Evolutionary conservation across 106 monocot species (phyloP).

Genomic region (Dendrobium catenatum): DNA sequence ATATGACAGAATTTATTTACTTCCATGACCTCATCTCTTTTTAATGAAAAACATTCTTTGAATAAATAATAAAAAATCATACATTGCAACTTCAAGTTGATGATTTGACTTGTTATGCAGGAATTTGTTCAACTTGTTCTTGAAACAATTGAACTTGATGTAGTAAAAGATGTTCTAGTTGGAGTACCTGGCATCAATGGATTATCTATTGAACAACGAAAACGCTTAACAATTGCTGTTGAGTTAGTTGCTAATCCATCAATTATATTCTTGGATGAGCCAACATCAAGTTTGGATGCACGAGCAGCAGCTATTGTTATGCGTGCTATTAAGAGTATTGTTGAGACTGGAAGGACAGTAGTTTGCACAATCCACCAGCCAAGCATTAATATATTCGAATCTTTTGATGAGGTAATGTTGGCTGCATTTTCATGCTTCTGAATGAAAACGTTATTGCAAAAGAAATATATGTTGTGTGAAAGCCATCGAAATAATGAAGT

Average conservation of each 20-base stretch:
- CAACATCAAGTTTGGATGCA: slow-evolving; percentile 24
- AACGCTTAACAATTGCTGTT: slow-evolving; percentile 21
- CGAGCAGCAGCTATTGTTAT: slow-evolving; percentile 26
- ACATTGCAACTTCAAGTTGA: neutral
- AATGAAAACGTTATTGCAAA: slow-evolving; percentile 3
- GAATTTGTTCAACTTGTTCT: slow-evolving; percentile 38
- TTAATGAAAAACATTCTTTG: neutral
- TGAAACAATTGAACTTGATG: slow-evolving; percentile 34
- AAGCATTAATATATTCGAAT: slow-evolving; percentile 26
- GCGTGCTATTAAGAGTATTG: slow-evolving; percentile 15
- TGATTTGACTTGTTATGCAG: slow-evolving; percentile 7
- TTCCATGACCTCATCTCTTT: neutral
- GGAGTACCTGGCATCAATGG: slow-evolving; percentile 37
- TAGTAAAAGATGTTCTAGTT: slow-evolving; percentile 35
- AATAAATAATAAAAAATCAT: neutral
- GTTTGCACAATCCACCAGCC: slow-evolving; percentile 31
- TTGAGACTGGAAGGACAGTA: slow-evolving; percentile 19
- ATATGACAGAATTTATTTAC: too few species aligned
- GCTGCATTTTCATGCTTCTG: slow-evolving; percentile 13
- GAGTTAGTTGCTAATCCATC: slow-evolving; percentile 25
- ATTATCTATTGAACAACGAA: slow-evolving; percentile 31
- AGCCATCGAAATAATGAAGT: too few species aligned
- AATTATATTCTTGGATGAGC: slow-evolving; percentile 28
- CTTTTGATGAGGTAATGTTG: slow-evolving; percentile 28
- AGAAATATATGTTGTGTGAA: too few species aligned